Conservation (phyloP, 441 rosid genomes). For the Aleurites moluccanus region DNA sequence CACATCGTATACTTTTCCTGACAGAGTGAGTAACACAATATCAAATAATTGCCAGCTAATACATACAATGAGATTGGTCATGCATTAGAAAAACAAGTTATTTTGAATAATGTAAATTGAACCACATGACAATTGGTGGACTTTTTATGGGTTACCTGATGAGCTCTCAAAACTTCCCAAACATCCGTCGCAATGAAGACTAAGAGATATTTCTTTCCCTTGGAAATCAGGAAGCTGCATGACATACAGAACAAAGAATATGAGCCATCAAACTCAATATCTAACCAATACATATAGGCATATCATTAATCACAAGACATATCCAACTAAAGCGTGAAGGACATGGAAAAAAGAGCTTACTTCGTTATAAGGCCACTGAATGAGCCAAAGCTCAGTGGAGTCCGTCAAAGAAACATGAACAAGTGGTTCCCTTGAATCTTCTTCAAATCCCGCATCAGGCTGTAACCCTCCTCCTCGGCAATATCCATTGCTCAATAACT, state of each 20-base stretch:
- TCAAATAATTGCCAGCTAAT: not conserved
- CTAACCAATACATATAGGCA: not conserved
- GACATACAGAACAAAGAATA: not conserved
- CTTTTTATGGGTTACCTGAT: conserved; percentile 37
- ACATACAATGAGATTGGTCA: not conserved
- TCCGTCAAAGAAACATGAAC: conserved; percentile 33
- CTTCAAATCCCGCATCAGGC: conserved; percentile 47
- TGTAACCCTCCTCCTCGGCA: conserved; percentile 31
- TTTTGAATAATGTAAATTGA: not conserved
- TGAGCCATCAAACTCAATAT: not conserved
- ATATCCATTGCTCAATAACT: conserved; percentile 27
- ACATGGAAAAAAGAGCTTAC: conserved; percentile 34
- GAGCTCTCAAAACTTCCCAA: conserved; percentile 60
- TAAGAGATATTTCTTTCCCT: conserved; percentile 49
- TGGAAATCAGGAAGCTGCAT: conserved; percentile 60
- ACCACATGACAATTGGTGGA: not conserved
- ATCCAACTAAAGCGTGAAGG: no score
- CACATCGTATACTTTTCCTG: conserved; percentile 61
- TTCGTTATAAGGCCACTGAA: conserved; percentile 64
- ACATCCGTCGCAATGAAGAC: conserved; percentile 46
- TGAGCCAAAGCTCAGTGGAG: conserved; percentile 73
- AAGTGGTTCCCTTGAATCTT: conserved; percentile 44
- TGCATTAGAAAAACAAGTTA: not conserved
- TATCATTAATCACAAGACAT: no score
- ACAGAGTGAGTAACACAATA: conserved; percentile 3